Base-by-base conservation (phyloP, 805 yeast genomes). In the Wickerhamomyces rabaulensis region DNA sequence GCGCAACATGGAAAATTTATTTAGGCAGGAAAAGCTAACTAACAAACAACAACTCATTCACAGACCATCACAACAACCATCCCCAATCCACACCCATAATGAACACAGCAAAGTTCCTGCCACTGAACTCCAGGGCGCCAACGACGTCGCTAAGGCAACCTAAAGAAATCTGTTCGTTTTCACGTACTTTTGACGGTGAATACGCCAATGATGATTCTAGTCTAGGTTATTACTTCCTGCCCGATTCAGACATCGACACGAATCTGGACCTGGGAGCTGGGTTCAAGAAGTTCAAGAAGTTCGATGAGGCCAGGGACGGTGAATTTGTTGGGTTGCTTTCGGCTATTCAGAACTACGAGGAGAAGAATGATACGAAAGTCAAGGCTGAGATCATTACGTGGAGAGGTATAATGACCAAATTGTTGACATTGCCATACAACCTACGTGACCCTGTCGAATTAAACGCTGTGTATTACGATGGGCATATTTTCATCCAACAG, bases 131-230 rank as follows among this genome's bases (percentile, higher is more conserved):
- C 19, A 68, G 86, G 47, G 76, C 88, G 0, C 71, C 76, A 26
- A 75, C 83, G 9, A 80, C 92, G 0, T 79, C 88, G 2, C 71
- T 91, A 44, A 82, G 84, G 57, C 95, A 89, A 63, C 98, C 99
- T 3, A 84, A 83, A 53, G 97, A 94, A 64, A 54, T 92, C 3
- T 71, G 78, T n/a, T 63, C 78, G 4, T 92, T 71, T 61, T 80
- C 92, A 2, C 69, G 89, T 47, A 79, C 76, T 23, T 65, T 66
- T n/a, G 76, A 80, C 6, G 82, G 80, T 20, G 78, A 73, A 20
- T 71, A 76, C 26, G 60, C 66, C 5, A 65, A 78, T 9, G 82
- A 80, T 53, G 78, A 78, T 44, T 64, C 79, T 0, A 73, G 77
- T 4, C 64, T 88, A 43, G 68, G 75, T n/a, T 89, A 87, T 65